Percentiles rank a stretch among this genome's conserved stretches.
Evolutionary conservation across 2,329 filamentous ascomycete species (phyloP).

Genomic region (Phoma herbarum): DNA sequence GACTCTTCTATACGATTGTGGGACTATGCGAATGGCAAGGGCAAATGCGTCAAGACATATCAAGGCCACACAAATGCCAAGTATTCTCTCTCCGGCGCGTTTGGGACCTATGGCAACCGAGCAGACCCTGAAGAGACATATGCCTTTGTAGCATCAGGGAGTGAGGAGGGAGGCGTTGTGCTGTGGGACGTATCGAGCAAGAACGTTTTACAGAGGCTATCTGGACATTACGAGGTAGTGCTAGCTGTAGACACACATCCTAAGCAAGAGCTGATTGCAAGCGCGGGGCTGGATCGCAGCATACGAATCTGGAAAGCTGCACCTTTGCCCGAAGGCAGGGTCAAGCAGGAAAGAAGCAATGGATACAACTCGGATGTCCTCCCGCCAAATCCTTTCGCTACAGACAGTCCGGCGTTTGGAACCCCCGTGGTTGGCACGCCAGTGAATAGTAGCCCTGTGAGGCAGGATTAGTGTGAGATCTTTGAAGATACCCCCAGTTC

Average conservation of each 20-base stretch:
- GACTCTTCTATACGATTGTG: slow-evolving; percentile 91
- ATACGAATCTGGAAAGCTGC: slow-evolving; percentile 18
- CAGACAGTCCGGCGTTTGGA: slow-evolving; percentile 16
- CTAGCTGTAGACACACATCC: slow-evolving; percentile 68
- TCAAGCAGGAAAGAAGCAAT: slow-evolving; percentile 13
- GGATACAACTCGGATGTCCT: slow-evolving; percentile 33
- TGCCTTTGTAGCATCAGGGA: slow-evolving; percentile 81
- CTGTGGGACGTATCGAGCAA: slow-evolving; percentile 90
- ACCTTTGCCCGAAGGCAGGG: background rate
- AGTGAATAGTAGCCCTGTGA: slow-evolving; percentile 10
- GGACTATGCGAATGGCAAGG: slow-evolving; percentile 92
- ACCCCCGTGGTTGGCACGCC: slow-evolving; percentile 14
- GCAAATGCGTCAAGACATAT: slow-evolving; percentile 94
- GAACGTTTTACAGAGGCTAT: slow-evolving; percentile 74
- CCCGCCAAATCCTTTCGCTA: slow-evolving; percentile 33
- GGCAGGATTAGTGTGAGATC: slow-evolving; percentile 3
- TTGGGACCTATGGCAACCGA: slow-evolving; percentile 69
- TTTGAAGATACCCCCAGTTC: slow-evolving; percentile 12
- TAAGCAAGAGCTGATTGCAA: slow-evolving; percentile 64
- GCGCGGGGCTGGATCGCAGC: slow-evolving; percentile 60
- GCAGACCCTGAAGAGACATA: slow-evolving; percentile 30
- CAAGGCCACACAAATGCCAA: slow-evolving; percentile 87
- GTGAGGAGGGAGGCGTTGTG: slow-evolving; percentile 84
- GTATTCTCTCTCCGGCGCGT: slow-evolving; percentile 85
- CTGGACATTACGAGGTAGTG: slow-evolving; percentile 66